These are phyloP conservation scores for Hansfordia pulvinata DNA, from an alignment of 2,329 filamentous ascomycete species.

Conservation along the genomic window DNA sequence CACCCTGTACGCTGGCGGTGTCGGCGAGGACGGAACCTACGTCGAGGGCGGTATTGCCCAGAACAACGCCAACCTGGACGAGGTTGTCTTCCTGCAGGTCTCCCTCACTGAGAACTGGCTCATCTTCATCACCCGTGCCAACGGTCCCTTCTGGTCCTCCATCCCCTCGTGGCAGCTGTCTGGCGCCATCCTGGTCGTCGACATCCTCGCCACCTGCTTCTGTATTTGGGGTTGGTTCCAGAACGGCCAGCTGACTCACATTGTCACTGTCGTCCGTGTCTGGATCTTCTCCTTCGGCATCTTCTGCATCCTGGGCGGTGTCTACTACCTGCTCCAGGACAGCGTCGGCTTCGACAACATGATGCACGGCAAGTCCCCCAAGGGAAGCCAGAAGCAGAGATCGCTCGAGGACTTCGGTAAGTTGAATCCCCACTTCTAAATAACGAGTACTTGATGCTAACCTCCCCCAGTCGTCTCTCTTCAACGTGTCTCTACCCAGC, in stretches of 20 bases:
- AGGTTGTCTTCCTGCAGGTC: slow-evolving; percentile 79
- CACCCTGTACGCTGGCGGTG: slow-evolving; percentile 54
- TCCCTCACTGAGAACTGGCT: slow-evolving; percentile 90
- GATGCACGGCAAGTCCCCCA: slow-evolving; percentile 80
- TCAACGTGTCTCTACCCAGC: slow-evolving; percentile 81
- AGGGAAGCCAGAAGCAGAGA: slow-evolving; percentile 71
- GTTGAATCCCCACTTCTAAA: slow-evolving; percentile 17
- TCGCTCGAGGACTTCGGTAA: slow-evolving; percentile 82
- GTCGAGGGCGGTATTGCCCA: slow-evolving; percentile 74
- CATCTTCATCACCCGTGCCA: slow-evolving; percentile 90
- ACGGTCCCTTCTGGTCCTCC: slow-evolving; percentile 84
- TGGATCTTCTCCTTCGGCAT: slow-evolving; percentile 88
- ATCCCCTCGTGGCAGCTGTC: slow-evolving; percentile 75
- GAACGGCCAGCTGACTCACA: slow-evolving; percentile 48
- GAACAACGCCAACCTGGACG: slow-evolving; percentile 73
- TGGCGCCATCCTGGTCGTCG: slow-evolving; percentile 67
- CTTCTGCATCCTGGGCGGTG: slow-evolving; percentile 65
- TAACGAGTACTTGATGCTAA: slow-evolving; percentile 27
- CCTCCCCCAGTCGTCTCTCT: slow-evolving; percentile 59
- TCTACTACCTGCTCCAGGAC: slow-evolving; percentile 72
- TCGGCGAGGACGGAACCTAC: slow-evolving; percentile 22
- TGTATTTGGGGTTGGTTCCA: slow-evolving; percentile 77
- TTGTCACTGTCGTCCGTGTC: slow-evolving; percentile 75
- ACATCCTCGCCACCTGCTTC: slow-evolving; percentile 76
- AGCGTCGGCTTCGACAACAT: slow-evolving; percentile 77